Base-by-base conservation (phyloP, 164 flowering plant species). In the Piper betle region DNA sequence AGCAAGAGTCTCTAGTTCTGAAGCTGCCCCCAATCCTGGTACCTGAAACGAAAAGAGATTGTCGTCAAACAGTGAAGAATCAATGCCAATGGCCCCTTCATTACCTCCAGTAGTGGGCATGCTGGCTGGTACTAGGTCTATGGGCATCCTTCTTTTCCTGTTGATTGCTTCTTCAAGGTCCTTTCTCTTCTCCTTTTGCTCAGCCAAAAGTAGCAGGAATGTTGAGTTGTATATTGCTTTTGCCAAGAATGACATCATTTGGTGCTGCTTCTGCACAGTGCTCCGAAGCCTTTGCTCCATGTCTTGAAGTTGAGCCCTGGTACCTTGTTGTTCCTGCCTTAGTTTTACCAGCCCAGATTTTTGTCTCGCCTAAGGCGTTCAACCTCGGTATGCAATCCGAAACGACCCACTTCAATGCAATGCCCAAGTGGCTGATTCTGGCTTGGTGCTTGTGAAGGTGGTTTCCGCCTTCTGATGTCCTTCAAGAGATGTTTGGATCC, bases 181-280 rank as follows among this genome's bases (percentile, higher is more conserved):
- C 66, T 79, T 78, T 61, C 78, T 78, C 37, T 46, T 79, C 6
- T 79, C 84, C 62, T 79, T 84, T 33, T 80, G 80, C 41, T 78
- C 81, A 38, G 75, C 66, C 41, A 90, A 68, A 50, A 84, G 82
- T 65, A 82, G 88, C 15, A 85, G 37, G 63, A 87, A 82, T 38
- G 52, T 61, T 1, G 97, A 91, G 68, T 80, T 87, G 56, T 71
- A 72, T 65, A 87, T 75, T 61, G 86, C 86, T 69, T 75, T 80
- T 25, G 91, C 97, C 67, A 87, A 75, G 85, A 90, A 90, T 52
- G 59, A 78, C 95, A 90, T 80, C 86, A 83, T 83, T 19, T 82
- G 84, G 46, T 80, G 80, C 70, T 87, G 97, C 54, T 81, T 85
- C 19, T 59, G 52, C 61, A 85, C 95, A 4, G 92, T 77, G 54